Conservation (phyloP, 2,329 filamentous ascomycete species). For the Colletotrichum sansevieriae region DNA sequence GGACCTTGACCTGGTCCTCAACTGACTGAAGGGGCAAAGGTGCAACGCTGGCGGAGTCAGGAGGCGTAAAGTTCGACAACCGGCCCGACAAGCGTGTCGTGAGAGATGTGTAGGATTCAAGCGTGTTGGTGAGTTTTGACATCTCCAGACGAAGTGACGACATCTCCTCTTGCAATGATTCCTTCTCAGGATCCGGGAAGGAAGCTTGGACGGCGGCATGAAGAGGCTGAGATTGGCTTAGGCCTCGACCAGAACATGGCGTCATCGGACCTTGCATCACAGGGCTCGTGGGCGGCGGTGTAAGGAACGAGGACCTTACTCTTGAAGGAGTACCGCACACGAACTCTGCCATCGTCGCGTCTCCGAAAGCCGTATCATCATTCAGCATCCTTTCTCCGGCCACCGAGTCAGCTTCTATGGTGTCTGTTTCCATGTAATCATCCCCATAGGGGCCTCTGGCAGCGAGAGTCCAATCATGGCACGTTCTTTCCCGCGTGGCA, state of each 20-base stretch:
- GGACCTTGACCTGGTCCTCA: conserved; percentile 57
- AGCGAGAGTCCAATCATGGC: conserved; percentile 65
- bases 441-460: conserved; percentile 61
- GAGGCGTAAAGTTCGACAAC: conserved; percentile 49
- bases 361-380: conserved; percentile 59
- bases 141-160: conserved; percentile 63
- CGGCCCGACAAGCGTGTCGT: conserved; percentile 53
- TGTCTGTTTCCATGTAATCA: conserved; percentile 57
- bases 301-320: conserved; percentile 62
- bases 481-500: conserved; percentile 40
- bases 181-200: conserved; percentile 58
- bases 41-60: conserved; percentile 32
- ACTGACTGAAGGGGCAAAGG: conserved; percentile 46
- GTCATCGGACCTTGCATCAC: conserved; percentile 49
- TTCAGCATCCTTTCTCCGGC: conserved; percentile 61
- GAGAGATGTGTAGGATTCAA: conserved; percentile 62
- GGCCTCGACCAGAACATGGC: conserved; percentile 51
- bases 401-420: conserved; percentile 58
- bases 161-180: conserved; percentile 60
- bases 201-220: conserved; percentile 56
- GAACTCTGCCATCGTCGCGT: conserved; percentile 64
- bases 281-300: conserved; percentile 68
- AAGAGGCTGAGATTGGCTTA: conserved; percentile 43
- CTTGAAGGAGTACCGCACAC: conserved; percentile 65
- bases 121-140: conserved; percentile 59